Percentiles rank a stretch among this genome's conserved stretches.
Evolutionary conservation across 768 basidiomycete genomes (phyloP).

Genomic region (Auricularia heimuer): DNA sequence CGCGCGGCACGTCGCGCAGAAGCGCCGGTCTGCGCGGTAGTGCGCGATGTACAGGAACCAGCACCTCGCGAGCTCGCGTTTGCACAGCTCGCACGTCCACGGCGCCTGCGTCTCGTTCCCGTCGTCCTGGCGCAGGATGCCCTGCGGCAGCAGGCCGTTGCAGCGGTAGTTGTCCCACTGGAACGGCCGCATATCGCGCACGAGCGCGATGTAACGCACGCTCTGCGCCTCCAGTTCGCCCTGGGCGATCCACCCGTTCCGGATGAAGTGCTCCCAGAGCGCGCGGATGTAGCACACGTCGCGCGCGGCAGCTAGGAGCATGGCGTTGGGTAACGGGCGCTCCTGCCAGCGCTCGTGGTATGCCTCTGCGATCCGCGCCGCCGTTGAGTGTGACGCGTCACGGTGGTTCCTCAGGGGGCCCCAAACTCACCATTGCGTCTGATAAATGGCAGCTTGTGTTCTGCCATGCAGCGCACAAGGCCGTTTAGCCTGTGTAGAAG

Average conservation of each 20-base stretch:
- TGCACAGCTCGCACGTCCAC: neutral
- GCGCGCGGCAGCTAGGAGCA: slow-evolving; percentile 33
- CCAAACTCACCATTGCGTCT: slow-evolving; percentile 18
- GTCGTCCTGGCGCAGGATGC: neutral
- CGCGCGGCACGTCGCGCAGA: neutral
- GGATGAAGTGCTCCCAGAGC: slow-evolving; percentile 26
- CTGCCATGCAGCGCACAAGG: slow-evolving; percentile 25
- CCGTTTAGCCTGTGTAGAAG: slow-evolving; percentile 27
- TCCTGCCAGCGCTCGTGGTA: slow-evolving; percentile 24
- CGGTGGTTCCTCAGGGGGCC: neutral
- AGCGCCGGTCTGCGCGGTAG: neutral
- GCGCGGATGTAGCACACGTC: slow-evolving; percentile 31
- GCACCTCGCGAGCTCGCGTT: neutral
- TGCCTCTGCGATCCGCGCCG: slow-evolving; percentile 26
- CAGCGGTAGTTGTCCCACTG: neutral
- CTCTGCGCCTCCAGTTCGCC: slow-evolving; percentile 10
- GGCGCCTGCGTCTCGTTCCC: neutral
- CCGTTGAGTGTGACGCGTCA: slow-evolving; percentile 22
- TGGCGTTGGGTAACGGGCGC: slow-evolving; percentile 27
- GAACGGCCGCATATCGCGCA: slow-evolving; percentile 3
- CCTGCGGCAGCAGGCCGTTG: slow-evolving; percentile 1
- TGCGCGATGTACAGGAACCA: neutral
- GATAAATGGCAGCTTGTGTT: slow-evolving; percentile 15
- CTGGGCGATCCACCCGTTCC: slow-evolving; percentile 10
- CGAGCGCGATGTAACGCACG: slow-evolving; percentile 14